phyloP scores from a whole-genome alignment of 2,329 filamentous ascomycete genomes.

The Botrytis porri region DNA sequence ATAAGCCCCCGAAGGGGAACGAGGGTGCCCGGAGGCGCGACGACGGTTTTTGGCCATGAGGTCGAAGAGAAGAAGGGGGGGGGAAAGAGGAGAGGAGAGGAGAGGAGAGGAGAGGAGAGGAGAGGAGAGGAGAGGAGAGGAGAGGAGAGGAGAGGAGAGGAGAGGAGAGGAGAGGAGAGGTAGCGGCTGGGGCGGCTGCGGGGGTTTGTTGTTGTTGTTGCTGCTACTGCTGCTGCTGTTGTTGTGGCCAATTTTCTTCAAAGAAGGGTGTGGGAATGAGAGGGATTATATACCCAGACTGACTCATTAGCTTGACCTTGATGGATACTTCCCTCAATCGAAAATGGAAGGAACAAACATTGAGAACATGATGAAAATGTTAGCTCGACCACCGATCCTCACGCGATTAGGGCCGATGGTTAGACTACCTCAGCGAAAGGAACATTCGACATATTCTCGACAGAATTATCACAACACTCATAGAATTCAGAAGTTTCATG shows the following conservation, averaged over 20 bases:
- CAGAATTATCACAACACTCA: background rate
- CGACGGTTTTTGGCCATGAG: background rate
- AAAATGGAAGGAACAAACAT: background rate
- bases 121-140: background rate
- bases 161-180: too few relatives aligned
- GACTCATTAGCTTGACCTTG: background rate
- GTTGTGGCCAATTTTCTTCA: background rate
- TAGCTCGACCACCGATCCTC: too few relatives aligned
- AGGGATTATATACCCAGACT: background rate
- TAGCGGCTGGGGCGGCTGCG: background rate
- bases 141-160: background rate
- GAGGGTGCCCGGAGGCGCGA: background rate
- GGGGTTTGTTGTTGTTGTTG: background rate
- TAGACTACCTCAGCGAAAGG: background rate
- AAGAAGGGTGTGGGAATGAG: background rate
- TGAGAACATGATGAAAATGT: background rate
- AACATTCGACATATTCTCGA: background rate
- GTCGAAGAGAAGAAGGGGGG: background rate
- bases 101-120: too few relatives aligned
- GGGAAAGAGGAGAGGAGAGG: background rate
- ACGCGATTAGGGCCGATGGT: background rate
- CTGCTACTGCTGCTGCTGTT: background rate
- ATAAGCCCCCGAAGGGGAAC: background rate
- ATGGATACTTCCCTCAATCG: background rate
- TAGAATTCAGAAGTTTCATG: too few relatives aligned